Base-by-base conservation (phyloP, 2,329 filamentous ascomycete species). In the Escovopsis sp. region DNA sequence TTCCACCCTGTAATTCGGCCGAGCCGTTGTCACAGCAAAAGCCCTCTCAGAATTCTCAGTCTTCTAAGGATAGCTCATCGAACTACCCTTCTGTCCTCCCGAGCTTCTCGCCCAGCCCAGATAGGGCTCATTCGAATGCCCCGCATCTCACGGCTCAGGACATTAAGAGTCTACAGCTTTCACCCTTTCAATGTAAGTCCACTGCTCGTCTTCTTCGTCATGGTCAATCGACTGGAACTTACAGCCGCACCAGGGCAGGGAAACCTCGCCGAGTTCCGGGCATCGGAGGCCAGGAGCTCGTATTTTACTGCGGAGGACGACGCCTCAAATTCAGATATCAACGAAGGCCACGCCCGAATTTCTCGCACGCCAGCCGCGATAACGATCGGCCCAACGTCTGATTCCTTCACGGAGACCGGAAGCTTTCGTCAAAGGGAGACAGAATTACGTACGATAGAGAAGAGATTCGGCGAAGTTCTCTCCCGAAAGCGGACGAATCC, bases 381-480 rank as follows among this genome's bases (percentile, higher is more conserved):
- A 10, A 57, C 56, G 8, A 28, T 44, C 1, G 39, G 37, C 26
- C 19, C n/a, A 9, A 33, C 12, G 15, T 37, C 42, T 23, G n/a
- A 36, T 11, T 45, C 51, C 6, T 46, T 49, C 6, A 63, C 64
- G 2, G 60, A 65, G 39, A 59, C 59, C n/a, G 54, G 57, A 1
- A 64, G 60, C 44, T 62, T 63, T 34, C 51, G 52, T 23, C 58
- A 59, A 26, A 59, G 59, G 40, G 65, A 67, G 42, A 50, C 51
- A 8, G 64, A 67, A 49, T 53, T 64, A 11, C 52, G 46, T 33
- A 60, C 60, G 1, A 60, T 69, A 18, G 55, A 64, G 41, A 61
- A 61, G 43, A 57, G 64, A n/a, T 67, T 69, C 41, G 56, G 57
- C 11, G 49, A 60, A n/a, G 52, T 55, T 5, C 44, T 60, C 2